phyloP scores from a whole-genome alignment of 441 rosid genomes.

The Gossypium lobatum region DNA sequence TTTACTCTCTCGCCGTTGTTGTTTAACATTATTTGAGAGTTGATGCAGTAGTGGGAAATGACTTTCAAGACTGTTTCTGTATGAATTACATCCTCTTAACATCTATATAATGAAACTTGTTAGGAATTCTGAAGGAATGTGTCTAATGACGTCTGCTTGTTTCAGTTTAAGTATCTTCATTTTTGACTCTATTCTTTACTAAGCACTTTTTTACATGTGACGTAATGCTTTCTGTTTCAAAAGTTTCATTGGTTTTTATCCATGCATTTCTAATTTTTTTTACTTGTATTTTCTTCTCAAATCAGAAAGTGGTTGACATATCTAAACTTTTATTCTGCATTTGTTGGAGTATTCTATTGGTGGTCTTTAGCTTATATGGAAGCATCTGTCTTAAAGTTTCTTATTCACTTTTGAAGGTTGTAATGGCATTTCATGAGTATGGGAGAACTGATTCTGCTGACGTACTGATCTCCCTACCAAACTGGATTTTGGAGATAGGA shows the following conservation, averaged over 20 bases:
- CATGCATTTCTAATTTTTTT: not conserved
- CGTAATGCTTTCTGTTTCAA: not conserved
- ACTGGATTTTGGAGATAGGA: conserved; percentile 68
- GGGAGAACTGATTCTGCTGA: conserved; percentile 47
- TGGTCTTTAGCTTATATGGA: conserved; percentile 3
- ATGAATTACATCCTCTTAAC: not conserved
- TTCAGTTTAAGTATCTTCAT: not conserved
- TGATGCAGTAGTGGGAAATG: not conserved
- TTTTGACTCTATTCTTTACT: not conserved
- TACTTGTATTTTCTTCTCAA: not conserved
- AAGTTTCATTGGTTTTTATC: not conserved
- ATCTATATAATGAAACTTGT: conserved; percentile 8
- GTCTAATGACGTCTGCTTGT: not conserved
- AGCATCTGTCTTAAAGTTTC: conserved; percentile 1
- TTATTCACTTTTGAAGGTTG: conserved; percentile 50
- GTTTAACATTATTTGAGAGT: conserved; percentile 6
- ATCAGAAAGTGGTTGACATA: not conserved
- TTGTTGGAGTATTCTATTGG: not conserved
- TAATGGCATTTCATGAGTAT: conserved; percentile 72
- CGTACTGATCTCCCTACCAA: conserved; percentile 46
- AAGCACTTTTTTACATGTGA: not conserved
- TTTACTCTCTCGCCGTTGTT: not conserved
- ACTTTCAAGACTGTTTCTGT: not conserved
- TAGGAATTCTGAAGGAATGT: not conserved
- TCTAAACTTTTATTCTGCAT: not conserved